These are phyloP conservation scores for Tubosaeta sp. DNA, from an alignment of 768 basidiomycete genomes.

Conservation along the genomic window DNA sequence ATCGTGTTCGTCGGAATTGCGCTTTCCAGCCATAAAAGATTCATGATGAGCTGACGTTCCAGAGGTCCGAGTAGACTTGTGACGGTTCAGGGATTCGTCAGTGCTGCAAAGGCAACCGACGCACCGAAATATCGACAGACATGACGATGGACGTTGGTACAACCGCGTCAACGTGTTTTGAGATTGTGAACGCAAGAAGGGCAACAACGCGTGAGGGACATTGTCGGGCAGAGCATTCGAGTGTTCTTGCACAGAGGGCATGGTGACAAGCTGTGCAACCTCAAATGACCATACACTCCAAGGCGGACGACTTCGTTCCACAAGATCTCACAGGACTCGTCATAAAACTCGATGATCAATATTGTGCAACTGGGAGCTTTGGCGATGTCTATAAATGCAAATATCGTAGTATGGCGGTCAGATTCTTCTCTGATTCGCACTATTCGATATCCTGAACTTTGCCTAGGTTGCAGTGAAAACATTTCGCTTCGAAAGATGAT, in stretches of 20 bases:
- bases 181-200: conserved; percentile 78
- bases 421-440: background rate
- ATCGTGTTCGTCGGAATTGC: conserved; percentile 63
- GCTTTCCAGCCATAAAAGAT: conserved; percentile 82
- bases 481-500: conserved; percentile 11
- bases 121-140: conserved; percentile 86
- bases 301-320: background rate
- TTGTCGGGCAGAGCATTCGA: conserved; percentile 13
- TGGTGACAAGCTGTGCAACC: conserved; percentile 1
- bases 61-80: conserved; percentile 68
- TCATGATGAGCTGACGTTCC: conserved; percentile 84
- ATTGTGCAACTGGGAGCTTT: conserved; percentile 4
- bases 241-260: conserved; percentile 23
- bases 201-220: conserved; percentile 62
- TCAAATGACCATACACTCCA: no score
- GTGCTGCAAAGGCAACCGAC: conserved; percentile 9
- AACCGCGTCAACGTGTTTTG: conserved; percentile 73
- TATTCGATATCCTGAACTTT: background rate
- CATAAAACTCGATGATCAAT: background rate
- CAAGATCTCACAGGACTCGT: conserved; percentile 5
- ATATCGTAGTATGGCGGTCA: background rate
- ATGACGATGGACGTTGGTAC: conserved; percentile 83
- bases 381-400: conserved; percentile 6
- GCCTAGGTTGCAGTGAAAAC: conserved; percentile 9
- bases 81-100: conserved; percentile 3